Base-by-base conservation (phyloP, 495 filamentous ascomycete genomes). In the Chaetomium tenue region DNA sequence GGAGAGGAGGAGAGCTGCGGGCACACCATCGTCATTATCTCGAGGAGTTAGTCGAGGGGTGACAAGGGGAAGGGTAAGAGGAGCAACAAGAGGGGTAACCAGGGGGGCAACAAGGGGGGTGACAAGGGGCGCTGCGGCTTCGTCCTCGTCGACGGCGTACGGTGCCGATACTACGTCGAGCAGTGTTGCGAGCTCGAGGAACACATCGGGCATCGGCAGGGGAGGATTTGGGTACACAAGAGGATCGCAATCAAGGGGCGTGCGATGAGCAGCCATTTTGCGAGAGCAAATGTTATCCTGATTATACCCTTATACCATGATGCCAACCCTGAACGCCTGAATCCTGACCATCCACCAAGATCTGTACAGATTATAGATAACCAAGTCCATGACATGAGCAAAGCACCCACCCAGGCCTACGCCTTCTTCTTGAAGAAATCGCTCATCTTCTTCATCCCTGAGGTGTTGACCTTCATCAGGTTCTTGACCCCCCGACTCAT, bases 361-460 rank as follows among this genome's bases (percentile, higher is more conserved):
- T n/a, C 28, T 12, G 18, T 48, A 60, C 52, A 68, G 9, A 37
- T 37, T 11, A 37, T 12, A 37, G 33, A 30, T 61, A 56, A 39
- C 66, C 5, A 26, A 0, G 9, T 11, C 39, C 9, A 15, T 12
- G 60, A 23, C 52, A 15, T 12, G 60, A 23, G 39, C 30, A 63
- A 60, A 51, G 40, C 59, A 58, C 37, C 61, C 60, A 63, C 33
- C 5, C 5, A 1, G 5, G 20, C 18, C 30, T 55, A 64, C n/a
- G 51, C n/a, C 64, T 85, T 87, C 79, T 93, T 97, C 44, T 82
- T 84, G 74, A 98, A 98, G 74, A 98, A 98, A 65, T 88, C 84
- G 68, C 91, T 97, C 87, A 98, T 84, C 82, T 97, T 98, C 82
- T 90, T 91, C 94, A 99, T 99, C 28, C 94, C 95, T 18, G 71